Base-by-base conservation (phyloP, 441 rosid genomes). In the Theobroma grandiflorum region DNA sequence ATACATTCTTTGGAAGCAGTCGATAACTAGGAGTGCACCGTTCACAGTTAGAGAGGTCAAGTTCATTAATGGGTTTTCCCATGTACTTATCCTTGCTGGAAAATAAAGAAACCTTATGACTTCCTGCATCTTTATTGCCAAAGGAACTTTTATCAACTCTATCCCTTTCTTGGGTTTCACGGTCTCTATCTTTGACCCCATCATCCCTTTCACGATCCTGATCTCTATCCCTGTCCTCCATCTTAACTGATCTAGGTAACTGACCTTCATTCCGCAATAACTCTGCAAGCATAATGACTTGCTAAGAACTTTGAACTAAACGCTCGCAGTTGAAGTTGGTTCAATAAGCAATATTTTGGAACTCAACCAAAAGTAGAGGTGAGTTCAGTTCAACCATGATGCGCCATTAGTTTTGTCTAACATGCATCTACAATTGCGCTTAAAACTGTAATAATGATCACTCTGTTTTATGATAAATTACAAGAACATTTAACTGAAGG, bases 11-110 rank as follows among this genome's bases (percentile, higher is more conserved):
- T 72, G 99, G 99, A 72, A 97, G 95, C 81, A 93, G 92, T 55
- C 99, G 95, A 86, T 97, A 97, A 81, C 99, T 97, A 80, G 99
- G 99, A 79, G 97, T 94, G 89, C 99, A 95, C 38, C 92, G 90
- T 86, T 95, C 98, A 87, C 99, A 97, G 85, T 94, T 91, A 20
- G 99, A 95, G 61, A 95, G 94, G 86, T 97, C 99, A 74, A 95
- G 97, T 82, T 97, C 99, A 75, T 89, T 94, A 78, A 97, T 94
- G 68, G 99, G 95, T 75, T 97, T 97, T 68, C 92, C 90, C 86
- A 93, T 55, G 88, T 88, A 86, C 88, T 96, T 89, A 79, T 96
- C 87, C 90, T 93, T 91, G 96, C 93, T 52, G 84, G 97, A 76
- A 68, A 84, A 84, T 76, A 86, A 75, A 57, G 95, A 73, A 81